A percentile compares a stretch with the other conserved stretches of the same genome.
Conservation (phyloP, 2,329 filamentous ascomycete genomes). For the Botrytis aclada region DNA sequence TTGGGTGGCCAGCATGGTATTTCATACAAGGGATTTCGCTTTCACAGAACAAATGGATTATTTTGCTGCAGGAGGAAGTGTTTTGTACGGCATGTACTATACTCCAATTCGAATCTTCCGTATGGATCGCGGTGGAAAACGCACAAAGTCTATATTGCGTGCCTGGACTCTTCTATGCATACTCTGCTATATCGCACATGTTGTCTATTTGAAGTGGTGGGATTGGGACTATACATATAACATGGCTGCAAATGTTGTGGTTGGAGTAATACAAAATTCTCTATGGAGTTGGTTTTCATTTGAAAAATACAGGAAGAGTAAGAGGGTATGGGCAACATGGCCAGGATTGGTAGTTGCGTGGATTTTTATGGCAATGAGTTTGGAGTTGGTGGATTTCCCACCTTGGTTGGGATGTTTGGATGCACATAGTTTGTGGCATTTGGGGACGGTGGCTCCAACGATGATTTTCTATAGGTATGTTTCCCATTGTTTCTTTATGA, state of each 20-base stretch:
- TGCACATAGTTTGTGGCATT: constrained; percentile 93
- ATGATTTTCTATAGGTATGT: constrained; percentile 94
- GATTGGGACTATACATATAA: constrained; percentile 97
- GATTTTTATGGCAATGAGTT: constrained; percentile 89
- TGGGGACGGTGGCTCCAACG: constrained; percentile 85
- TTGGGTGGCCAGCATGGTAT: constrained; percentile 87
- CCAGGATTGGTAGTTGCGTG: constrained; percentile 88
- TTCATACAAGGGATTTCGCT: constrained; percentile 84
- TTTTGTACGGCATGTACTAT: constrained; percentile 90
- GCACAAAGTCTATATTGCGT: constrained; percentile 50
- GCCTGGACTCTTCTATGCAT: constrained; percentile 75
- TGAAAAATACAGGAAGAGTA: constrained; percentile 66
- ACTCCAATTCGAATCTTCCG: constrained; percentile 78
- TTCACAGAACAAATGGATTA: constrained; percentile 94
- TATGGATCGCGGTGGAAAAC: constrained; percentile 59
- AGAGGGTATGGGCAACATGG: constrained; percentile 79
- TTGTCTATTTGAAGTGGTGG: constrained; percentile 80
- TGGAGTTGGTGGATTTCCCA: constrained; percentile 92
- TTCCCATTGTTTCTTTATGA: not conserved
- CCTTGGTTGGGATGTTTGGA: constrained; percentile 80
- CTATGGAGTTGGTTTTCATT: constrained; percentile 87
- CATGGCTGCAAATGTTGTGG: constrained; percentile 88
- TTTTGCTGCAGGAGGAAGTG: constrained; percentile 84
- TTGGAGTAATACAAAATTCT: constrained; percentile 75
- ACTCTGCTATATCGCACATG: constrained; percentile 69